Percentiles rank a stretch among this genome's conserved stretches.
Evolutionary conservation across 169 alveolate genomes (phyloP).

Genomic region (Cryptosporidium sp.): DNA sequence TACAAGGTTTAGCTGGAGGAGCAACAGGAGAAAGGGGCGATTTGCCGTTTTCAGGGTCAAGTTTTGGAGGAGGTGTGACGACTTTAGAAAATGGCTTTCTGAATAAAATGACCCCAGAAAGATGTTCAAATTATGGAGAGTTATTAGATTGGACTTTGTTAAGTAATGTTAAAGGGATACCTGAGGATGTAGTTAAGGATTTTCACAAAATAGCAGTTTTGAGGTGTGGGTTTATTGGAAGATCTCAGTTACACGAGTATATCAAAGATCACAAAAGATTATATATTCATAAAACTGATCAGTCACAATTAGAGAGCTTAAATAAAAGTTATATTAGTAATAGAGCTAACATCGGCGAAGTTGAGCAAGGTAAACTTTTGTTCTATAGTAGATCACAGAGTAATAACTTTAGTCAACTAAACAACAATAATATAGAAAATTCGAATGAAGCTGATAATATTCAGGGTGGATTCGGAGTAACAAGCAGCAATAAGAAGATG

Average conservation of each 20-base stretch:
- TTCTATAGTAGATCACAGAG: neutral
- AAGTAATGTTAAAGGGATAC: constrained; percentile 26
- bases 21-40: neutral
- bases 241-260: constrained; percentile 57
- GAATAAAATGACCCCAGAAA: constrained; percentile 6
- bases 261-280: constrained; percentile 33
- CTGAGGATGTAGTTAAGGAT: constrained; percentile 46
- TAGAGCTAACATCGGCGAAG: neutral
- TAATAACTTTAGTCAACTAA: neutral
- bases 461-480: neutral
- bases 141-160: constrained; percentile 52
- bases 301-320: neutral
- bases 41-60: neutral
- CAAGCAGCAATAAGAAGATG: neutral
- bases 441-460: neutral
- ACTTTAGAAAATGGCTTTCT: neutral
- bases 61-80: neutral
- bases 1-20: neutral
- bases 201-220: constrained; percentile 22
- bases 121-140: constrained; percentile 39
- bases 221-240: constrained; percentile 53
- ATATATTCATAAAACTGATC: neutral
- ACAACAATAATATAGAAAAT: neutral
- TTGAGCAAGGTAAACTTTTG: constrained; percentile 1
- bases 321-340: neutral